Conservation (phyloP, 352 stramenopile species). For the Globisporangium irregulare region DNA sequence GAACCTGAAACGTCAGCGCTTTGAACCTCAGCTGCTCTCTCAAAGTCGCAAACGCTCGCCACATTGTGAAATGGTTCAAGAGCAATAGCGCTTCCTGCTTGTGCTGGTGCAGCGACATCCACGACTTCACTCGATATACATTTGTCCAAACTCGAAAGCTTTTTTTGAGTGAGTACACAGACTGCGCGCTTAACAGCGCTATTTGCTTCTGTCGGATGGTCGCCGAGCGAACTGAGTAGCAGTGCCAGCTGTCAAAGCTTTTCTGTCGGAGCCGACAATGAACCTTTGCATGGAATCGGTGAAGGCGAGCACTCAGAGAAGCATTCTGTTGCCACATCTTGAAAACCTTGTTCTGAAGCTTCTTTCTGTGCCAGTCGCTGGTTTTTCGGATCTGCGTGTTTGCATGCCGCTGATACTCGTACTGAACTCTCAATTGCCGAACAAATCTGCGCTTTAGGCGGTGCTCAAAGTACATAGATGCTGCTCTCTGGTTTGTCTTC, state of each 20-base stretch:
- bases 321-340: neutral
- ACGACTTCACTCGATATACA: slow-evolving; percentile 9
- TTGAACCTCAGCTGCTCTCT: neutral
- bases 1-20: slow-evolving; percentile 13
- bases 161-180: neutral
- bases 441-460: slow-evolving; percentile 2
- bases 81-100: neutral
- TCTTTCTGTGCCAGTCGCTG: neutral
- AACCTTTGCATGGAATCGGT: neutral
- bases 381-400: neutral
- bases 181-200: neutral
- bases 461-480: neutral
- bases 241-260: slow-evolving; percentile 2
- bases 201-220: neutral
- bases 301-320: neutral
- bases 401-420: neutral
- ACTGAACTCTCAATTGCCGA: neutral
- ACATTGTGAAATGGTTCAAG: slow-evolving; percentile 7
- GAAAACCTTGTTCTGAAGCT: neutral
- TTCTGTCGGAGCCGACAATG: neutral
- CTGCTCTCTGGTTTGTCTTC: neutral
- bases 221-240: neutral
- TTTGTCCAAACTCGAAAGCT: slow-evolving; percentile 5
- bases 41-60: neutral
- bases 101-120: neutral